Conservation (phyloP, 2,329 filamentous ascomycete species). For the Ophiocordyceps unilateralis region DNA sequence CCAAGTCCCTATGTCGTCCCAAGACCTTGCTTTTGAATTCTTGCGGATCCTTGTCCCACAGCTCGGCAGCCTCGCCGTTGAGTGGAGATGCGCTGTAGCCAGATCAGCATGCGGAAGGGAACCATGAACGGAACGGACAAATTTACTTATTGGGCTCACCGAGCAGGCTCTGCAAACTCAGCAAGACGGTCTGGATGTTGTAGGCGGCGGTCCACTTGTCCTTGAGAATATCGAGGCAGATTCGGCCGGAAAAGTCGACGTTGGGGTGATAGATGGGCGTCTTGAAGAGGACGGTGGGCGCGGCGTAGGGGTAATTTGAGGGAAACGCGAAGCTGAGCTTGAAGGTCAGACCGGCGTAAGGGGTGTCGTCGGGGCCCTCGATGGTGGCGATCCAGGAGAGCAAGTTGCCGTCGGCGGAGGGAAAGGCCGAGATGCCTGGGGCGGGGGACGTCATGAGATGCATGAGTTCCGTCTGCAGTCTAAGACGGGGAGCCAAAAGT, state of each 20-base stretch:
- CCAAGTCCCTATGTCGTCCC: constrained; percentile 44
- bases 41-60: constrained; percentile 78
- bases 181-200: constrained; percentile 82
- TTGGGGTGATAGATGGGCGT: constrained; percentile 99
- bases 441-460: constrained; percentile 92
- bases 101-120: constrained; percentile 4
- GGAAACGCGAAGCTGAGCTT: constrained; percentile 90
- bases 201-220: constrained; percentile 98
- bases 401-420: constrained; percentile 74
- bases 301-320: constrained; percentile 78
- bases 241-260: constrained; percentile 90
- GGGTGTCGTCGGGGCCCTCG: constrained; percentile 75
- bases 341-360: constrained; percentile 73
- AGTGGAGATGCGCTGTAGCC: constrained; percentile 63
- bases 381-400: constrained; percentile 91
- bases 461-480: constrained; percentile 95
- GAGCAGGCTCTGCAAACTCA: constrained; percentile 87
- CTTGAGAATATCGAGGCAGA: constrained; percentile 95
- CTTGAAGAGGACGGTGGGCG: constrained; percentile 88
- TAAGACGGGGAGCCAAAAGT: constrained; percentile 19
- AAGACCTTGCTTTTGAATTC: constrained; percentile 71
- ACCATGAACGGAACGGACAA: not conserved
- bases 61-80: constrained; percentile 87
- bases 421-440: constrained; percentile 88
- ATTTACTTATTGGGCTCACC: constrained; percentile 92